These are phyloP conservation scores for Fistulinella staudtii DNA, from an alignment of 1,284 basidiomycete genomes.

Conservation along the genomic window DNA sequence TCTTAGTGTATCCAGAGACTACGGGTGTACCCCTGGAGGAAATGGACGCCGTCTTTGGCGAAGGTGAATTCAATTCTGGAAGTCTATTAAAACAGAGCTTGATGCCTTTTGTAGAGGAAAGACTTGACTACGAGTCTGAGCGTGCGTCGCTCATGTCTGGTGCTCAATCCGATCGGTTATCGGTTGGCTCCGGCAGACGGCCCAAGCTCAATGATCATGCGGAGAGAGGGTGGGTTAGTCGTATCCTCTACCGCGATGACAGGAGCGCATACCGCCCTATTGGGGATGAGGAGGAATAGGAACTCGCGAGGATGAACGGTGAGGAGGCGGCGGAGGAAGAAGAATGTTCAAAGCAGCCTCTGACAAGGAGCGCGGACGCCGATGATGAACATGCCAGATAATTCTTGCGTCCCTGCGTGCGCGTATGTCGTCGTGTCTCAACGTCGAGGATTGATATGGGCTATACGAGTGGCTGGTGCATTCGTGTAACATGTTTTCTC, in stretches of 20 bases:
- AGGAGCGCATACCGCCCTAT: constrained; percentile 54
- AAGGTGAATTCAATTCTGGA: constrained; percentile 45
- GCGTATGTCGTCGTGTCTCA: too few species aligned
- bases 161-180: constrained; percentile 36
- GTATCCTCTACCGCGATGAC: constrained; percentile 47
- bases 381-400: constrained; percentile 9
- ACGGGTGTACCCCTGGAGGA: constrained; percentile 77
- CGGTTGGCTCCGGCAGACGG: constrained; percentile 29
- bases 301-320: constrained; percentile 59
- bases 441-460: too few species aligned
- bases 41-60: constrained; percentile 80
- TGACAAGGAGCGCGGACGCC: constrained; percentile 9
- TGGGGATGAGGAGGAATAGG: constrained; percentile 52
- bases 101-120: constrained; percentile 51
- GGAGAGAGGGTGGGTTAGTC: constrained; percentile 45
- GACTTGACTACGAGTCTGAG: constrained; percentile 71
- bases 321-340: constrained; percentile 25
- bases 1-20: constrained; percentile 75
- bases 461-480: constrained; percentile 6
- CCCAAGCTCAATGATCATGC: constrained; percentile 22
- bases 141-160: constrained; percentile 53
- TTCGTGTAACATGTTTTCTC: constrained; percentile 1
- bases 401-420: constrained; percentile 1
- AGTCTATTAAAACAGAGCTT: constrained; percentile 2
- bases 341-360: constrained; percentile 14